Evolutionary conservation across 1,284 basidiomycete genomes (phyloP).

Genomic region (Trametes pubescens): DNA sequence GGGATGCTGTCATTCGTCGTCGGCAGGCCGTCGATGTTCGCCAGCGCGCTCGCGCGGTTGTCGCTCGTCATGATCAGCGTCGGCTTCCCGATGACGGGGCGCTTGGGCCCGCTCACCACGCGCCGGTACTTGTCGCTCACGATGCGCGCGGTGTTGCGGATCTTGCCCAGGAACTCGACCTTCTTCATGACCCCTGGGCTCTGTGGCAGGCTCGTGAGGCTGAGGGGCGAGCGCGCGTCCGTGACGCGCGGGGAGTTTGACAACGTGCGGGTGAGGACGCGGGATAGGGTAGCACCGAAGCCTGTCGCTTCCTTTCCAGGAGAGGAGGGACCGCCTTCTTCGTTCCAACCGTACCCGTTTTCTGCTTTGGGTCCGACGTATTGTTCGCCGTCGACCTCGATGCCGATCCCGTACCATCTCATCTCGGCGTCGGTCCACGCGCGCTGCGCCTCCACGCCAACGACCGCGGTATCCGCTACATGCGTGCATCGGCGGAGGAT

Average conservation of each 20-base stretch:
- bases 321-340: slow-evolving; percentile 10
- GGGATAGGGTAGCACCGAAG: slow-evolving; percentile 58
- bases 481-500: slow-evolving; percentile 60
- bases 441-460: slow-evolving; percentile 61
- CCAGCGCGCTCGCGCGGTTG: slow-evolving; percentile 11
- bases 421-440: slow-evolving; percentile 69
- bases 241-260: slow-evolving; percentile 35
- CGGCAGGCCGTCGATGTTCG: slow-evolving; percentile 32
- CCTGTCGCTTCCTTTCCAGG: slow-evolving; percentile 41
- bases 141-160: slow-evolving; percentile 67
- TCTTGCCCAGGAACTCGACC: slow-evolving; percentile 66
- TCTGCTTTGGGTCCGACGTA: slow-evolving; percentile 28
- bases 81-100: slow-evolving; percentile 42
- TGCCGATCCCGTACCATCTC: slow-evolving; percentile 69
- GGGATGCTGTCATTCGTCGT: slow-evolving; percentile 24
- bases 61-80: slow-evolving; percentile 40
- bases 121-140: slow-evolving; percentile 62
- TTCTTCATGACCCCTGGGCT: slow-evolving; percentile 71
- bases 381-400: slow-evolving; percentile 42
- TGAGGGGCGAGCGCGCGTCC: slow-evolving; percentile 22
- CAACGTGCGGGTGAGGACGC: slow-evolving; percentile 49
- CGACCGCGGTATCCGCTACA: slow-evolving; percentile 65
- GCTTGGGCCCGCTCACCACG: slow-evolving; percentile 52
- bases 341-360: slow-evolving; percentile 36
- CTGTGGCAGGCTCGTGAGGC: slow-evolving; percentile 30